Evolutionary conservation across 768 basidiomycete genomes (phyloP).

Genomic region (Pulveroboletus sp.): DNA sequence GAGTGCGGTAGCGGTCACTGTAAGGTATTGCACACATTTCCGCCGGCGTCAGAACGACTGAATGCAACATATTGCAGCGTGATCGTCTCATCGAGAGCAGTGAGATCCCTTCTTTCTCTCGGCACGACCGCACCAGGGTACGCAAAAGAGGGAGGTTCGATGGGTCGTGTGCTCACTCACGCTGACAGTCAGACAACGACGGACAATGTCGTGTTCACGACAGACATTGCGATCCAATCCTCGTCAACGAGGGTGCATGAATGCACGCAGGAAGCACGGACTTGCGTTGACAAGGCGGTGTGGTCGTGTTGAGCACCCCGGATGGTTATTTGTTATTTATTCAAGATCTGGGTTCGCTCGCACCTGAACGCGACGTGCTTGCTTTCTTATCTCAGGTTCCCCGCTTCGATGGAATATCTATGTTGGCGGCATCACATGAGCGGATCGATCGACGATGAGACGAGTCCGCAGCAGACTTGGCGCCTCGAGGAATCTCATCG

Average conservation of each 20-base stretch:
- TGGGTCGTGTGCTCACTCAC: not conserved
- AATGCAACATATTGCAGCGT: not conserved
- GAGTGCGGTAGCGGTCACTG: not conserved
- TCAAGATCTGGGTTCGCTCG: not conserved
- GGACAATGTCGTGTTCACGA: constrained; percentile 1
- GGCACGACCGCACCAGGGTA: not conserved
- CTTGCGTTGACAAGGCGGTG: not conserved
- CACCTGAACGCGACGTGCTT: not conserved
- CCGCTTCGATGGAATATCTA: no score
- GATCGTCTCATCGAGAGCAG: constrained; percentile 9
- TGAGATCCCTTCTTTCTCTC: constrained; percentile 4
- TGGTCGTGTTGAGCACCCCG: not conserved
- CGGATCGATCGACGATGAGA: no score
- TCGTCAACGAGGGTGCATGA: not conserved
- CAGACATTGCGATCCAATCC: not conserved
- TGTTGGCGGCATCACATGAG: no score
- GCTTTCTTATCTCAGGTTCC: no score
- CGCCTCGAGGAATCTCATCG: no score
- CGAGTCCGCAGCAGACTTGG: no score
- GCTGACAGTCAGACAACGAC: not conserved
- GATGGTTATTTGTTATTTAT: not conserved
- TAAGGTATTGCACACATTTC: constrained; percentile 4
- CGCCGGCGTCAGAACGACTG: not conserved
- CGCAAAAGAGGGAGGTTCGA: no score
- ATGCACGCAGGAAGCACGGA: not conserved